Evolutionary conservation across 768 basidiomycete species (phyloP).

Genomic region (Leccinum subtestaceum): DNA sequence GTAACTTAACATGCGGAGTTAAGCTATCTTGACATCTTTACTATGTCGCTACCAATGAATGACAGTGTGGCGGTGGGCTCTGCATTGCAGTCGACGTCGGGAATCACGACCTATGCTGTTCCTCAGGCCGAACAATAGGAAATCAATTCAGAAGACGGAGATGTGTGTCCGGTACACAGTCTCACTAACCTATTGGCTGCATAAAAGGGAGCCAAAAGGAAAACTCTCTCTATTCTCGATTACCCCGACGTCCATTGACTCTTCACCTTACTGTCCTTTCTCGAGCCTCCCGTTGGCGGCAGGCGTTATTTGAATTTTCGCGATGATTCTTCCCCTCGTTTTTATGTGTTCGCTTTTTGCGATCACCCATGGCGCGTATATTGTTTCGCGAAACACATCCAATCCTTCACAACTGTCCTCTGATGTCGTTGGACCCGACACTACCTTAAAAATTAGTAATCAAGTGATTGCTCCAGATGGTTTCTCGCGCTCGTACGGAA

Average conservation of each 20-base stretch:
- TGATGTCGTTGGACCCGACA: constrained; percentile 13
- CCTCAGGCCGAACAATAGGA: background rate
- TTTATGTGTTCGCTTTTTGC: constrained; percentile 5
- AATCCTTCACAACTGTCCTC: background rate
- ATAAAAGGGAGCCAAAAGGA: constrained; percentile 4
- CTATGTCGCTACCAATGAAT: background rate
- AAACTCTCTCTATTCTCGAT: background rate
- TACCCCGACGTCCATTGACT: background rate
- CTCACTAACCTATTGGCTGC: background rate
- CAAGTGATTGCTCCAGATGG: constrained; percentile 47
- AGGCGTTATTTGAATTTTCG: background rate
- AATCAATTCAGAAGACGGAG: background rate
- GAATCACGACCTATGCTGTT: background rate
- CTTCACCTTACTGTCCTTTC: background rate
- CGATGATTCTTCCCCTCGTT: constrained; percentile 14
- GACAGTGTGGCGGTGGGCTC: background rate
- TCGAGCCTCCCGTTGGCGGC: background rate
- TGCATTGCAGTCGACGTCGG: background rate
- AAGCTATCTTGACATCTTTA: background rate
- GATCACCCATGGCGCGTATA: constrained; percentile 15
- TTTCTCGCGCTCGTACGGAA: constrained; percentile 40
- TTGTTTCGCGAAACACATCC: constrained; percentile 14
- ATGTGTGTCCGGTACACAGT: background rate
- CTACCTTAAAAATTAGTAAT: constrained; percentile 40
- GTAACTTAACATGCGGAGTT: background rate